Conservation (phyloP, 768 basidiomycete genomes). For the Lactarius vividus region DNA sequence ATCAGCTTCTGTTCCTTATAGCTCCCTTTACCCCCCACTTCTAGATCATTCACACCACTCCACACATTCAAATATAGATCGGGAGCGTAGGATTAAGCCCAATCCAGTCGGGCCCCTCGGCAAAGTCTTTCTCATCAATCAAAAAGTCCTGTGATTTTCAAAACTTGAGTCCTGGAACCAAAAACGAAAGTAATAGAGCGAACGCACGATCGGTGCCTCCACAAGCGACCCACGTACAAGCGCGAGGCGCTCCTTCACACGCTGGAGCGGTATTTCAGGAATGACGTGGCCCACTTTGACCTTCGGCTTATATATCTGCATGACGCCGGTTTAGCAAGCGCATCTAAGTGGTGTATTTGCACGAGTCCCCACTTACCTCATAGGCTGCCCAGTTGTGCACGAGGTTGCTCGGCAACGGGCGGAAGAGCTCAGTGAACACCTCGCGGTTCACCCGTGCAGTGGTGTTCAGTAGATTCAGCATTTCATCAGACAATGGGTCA, state of each 20-base stretch:
- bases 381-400: constrained; percentile 79
- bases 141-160: constrained; percentile 65
- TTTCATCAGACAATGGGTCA: constrained; percentile 71
- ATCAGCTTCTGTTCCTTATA: neutral
- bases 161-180: constrained; percentile 17
- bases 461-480: constrained; percentile 55
- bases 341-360: neutral
- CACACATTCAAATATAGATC: constrained; percentile 59
- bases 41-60: neutral
- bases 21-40: neutral
- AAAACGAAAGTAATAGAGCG: constrained; percentile 1
- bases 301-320: constrained; percentile 69
- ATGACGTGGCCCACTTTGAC: constrained; percentile 80
- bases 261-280: constrained; percentile 58
- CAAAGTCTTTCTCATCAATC: constrained; percentile 73
- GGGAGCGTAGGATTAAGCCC: constrained; percentile 76
- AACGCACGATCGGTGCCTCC: constrained; percentile 63
- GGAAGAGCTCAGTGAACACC: constrained; percentile 83
- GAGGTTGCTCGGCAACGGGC: constrained; percentile 80
- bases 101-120: constrained; percentile 67
- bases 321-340: neutral
- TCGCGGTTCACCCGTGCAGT: constrained; percentile 81
- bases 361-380: constrained; percentile 44
- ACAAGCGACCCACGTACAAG: constrained; percentile 72
- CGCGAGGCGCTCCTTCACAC: constrained; percentile 72